Evolutionary conservation across 2,329 filamentous ascomycete species (phyloP).

Genomic region (Tolypocladium ophioglossoides): DNA sequence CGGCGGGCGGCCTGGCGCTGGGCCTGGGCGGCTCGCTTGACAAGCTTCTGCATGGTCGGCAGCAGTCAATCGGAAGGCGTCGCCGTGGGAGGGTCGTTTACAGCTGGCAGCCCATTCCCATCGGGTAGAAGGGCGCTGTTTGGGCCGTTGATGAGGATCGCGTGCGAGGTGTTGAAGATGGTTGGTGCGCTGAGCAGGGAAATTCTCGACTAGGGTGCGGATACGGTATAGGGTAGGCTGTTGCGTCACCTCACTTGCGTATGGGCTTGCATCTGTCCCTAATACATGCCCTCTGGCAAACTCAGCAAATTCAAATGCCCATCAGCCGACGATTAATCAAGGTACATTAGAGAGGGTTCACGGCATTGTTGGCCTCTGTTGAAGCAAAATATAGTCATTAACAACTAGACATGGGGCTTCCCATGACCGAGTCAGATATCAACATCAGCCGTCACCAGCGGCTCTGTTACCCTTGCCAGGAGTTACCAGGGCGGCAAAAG

Average conservation of each 20-base stretch:
- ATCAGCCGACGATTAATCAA: no score
- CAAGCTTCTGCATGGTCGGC: constrained; percentile 57
- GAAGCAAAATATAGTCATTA: not conserved
- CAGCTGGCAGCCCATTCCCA: not conserved
- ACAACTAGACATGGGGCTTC: no score
- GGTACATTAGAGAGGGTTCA: not conserved
- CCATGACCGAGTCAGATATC: not conserved
- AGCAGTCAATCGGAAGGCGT: not conserved
- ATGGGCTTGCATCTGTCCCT: no score
- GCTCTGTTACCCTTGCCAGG: not conserved
- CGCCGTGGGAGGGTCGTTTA: not conserved
- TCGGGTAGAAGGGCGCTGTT: not conserved
- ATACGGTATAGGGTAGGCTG: not conserved
- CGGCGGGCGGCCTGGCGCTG: constrained; percentile 50
- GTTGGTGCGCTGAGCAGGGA: not conserved
- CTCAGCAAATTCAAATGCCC: no score
- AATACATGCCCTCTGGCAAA: not conserved
- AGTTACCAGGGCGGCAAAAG: not conserved
- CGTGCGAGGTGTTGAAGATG: constrained; percentile 1
- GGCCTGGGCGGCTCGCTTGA: constrained; percentile 55
- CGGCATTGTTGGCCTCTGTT: not conserved
- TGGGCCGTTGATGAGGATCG: not conserved
- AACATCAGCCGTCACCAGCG: not conserved
- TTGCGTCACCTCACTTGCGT: not conserved
- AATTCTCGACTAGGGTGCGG: not conserved